A percentile compares a stretch with the other conserved stretches of the same genome.
phyloP scores from a whole-genome alignment of 768 basidiomycete genomes.

The Leucocoprinus leucothites region DNA sequence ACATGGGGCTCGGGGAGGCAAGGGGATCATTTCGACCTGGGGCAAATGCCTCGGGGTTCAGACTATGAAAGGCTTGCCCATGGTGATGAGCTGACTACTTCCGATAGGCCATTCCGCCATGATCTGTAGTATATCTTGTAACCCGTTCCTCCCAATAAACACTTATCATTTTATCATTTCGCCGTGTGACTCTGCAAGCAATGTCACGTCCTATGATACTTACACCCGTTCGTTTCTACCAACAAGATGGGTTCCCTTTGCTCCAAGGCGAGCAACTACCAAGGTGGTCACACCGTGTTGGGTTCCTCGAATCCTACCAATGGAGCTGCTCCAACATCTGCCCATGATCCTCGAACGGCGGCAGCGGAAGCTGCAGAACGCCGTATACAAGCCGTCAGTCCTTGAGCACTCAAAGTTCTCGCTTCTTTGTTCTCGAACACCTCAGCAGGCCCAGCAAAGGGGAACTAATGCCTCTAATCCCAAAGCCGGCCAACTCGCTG shows the following conservation, averaged over 20 bases:
- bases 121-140: neutral
- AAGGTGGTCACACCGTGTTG: constrained; percentile 49
- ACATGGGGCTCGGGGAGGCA: constrained; percentile 56
- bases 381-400: constrained; percentile 52
- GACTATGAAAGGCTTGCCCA: constrained; percentile 27
- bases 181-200: constrained; percentile 1
- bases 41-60: constrained; percentile 45
- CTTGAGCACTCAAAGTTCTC: constrained; percentile 11
- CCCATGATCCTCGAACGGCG: constrained; percentile 45
- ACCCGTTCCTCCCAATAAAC: too few relatives aligned
- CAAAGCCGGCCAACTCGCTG: constrained; percentile 44
- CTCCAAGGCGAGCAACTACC: constrained; percentile 44
- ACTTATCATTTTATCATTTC: neutral
- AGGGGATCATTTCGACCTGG: constrained; percentile 40
- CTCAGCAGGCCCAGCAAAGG: constrained; percentile 38
- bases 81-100: constrained; percentile 1
- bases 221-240: neutral
- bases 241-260: constrained; percentile 54
- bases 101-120: constrained; percentile 3
- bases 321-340: constrained; percentile 23
- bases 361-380: constrained; percentile 64
- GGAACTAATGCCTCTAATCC: constrained; percentile 44
- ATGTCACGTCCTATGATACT: neutral
- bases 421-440: constrained; percentile 19
- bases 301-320: constrained; percentile 28